These are phyloP conservation scores for Ascoidea asiatica DNA, from an alignment of 805 yeast species.

Conservation along the genomic window DNA sequence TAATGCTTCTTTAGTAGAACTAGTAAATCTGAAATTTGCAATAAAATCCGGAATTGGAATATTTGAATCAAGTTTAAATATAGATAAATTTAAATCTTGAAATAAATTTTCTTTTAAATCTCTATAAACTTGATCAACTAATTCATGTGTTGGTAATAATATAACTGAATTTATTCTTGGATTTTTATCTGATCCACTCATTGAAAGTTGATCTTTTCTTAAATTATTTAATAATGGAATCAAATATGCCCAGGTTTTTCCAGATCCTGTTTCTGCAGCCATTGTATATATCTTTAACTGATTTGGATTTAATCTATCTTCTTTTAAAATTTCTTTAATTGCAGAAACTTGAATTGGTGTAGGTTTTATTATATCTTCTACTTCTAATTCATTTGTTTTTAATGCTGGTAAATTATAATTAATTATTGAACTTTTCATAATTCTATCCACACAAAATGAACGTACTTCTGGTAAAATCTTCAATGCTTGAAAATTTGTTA, in stretches of 20 bases:
- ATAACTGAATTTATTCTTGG: conserved; percentile 55
- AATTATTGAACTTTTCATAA: conserved; percentile 30
- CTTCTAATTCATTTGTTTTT: conserved; percentile 18
- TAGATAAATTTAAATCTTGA: conserved; percentile 25
- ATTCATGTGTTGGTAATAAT: conserved; percentile 82
- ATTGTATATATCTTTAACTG: conserved; percentile 52
- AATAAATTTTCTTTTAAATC: conserved; percentile 22
- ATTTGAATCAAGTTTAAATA: conserved; percentile 50
- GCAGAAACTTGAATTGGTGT: conserved; percentile 79
- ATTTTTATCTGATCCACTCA: neutral
- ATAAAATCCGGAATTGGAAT: conserved; percentile 40
- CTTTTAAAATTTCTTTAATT: conserved; percentile 37
- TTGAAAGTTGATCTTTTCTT: conserved; percentile 1
- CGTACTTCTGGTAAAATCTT: conserved; percentile 58
- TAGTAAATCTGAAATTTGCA: conserved; percentile 21
- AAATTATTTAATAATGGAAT: conserved; percentile 62
- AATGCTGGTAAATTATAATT: conserved; percentile 12
- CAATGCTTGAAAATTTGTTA: conserved; percentile 16
- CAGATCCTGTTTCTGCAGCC: conserved; percentile 97
- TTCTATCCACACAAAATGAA: conserved; percentile 39
- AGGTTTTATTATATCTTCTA: conserved; percentile 26
- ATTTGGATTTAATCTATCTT: conserved; percentile 16
- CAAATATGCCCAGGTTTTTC: conserved; percentile 88
- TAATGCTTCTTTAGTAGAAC: neutral
- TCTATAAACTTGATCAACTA: conserved; percentile 64